These are phyloP conservation scores for Ascochyta pisi DNA, from an alignment of 2,329 filamentous ascomycete species.

Conservation along the genomic window DNA sequence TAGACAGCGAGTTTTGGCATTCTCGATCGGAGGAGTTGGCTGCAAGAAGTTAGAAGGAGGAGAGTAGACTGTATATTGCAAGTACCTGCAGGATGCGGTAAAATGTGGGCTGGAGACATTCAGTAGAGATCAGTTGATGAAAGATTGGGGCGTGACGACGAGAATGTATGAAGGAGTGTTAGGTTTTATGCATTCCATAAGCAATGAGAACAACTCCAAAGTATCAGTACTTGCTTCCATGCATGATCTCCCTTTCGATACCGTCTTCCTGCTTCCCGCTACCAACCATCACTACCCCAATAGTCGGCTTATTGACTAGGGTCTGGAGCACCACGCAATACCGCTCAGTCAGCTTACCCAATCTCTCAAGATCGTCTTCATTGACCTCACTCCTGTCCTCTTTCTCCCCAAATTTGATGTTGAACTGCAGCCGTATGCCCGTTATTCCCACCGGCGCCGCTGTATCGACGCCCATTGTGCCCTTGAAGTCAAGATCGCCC, in stretches of 20 bases:
- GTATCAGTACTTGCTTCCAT: conserved; percentile 18
- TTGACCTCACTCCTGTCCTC: conserved; percentile 47
- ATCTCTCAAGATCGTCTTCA: conserved; percentile 53
- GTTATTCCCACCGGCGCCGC: conserved; percentile 57
- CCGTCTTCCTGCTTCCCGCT: conserved; percentile 32
- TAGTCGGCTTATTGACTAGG: conserved; percentile 40
- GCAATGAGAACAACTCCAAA: no score
- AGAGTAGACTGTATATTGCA: no score
- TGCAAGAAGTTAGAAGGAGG: no score
- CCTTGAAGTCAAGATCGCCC: conserved; percentile 58
- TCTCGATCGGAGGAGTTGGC: no score
- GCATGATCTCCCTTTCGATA: conserved; percentile 25
- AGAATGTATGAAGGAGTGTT: no score
- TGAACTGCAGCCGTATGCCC: conserved; percentile 54
- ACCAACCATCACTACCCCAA: conserved; percentile 35
- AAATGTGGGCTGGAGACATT: no score
- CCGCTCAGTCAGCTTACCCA: conserved; percentile 58
- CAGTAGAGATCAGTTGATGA: no score
- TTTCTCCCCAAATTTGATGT: conserved; percentile 48
- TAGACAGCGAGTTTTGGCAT: no score
- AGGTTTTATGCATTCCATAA: no score
- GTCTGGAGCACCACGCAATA: conserved; percentile 55
- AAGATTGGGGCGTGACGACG: no score
- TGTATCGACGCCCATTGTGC: conserved; percentile 58
- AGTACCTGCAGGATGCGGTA: no score